Base-by-base conservation (phyloP, 257 asterid species). In the Fraxinus excelsior region DNA sequence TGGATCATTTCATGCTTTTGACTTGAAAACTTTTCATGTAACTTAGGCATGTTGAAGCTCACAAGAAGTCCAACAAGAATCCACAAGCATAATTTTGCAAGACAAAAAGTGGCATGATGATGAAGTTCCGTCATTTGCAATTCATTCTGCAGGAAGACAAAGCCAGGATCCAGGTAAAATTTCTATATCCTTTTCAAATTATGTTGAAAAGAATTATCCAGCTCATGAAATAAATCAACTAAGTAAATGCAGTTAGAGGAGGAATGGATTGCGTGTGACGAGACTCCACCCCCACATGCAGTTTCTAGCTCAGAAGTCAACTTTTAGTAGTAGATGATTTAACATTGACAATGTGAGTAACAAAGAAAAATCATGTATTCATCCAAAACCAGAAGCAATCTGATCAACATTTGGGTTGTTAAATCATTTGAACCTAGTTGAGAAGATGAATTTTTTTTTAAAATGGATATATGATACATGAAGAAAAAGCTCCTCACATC, bases 1-100 rank as follows among this genome's bases (percentile, higher is more conserved):
- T 40, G 82, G 75, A 81, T 79, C 76, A 70, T 78, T 67, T 76
- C 71, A 74, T 78, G 80, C 76, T 82, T 83, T 78, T 74, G 87
- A 75, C 81, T 82, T 80, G 83, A 74, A 68, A 77, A 53, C 72
- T 83, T 87, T 74, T 73, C 66, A 14, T 67, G 74, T 67, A 85
- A 72, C 79, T 49, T 38, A 29, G 64, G 72, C 71, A 87, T 70
- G 67, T 72, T 53, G 85, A 84, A 84, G 84, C 89, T 81, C 75
- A 83, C 60, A 40, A 73, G 85, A 76, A 87, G 65, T 70, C 88
- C 95, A 56, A 83, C 64, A 70, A 91, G 88, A 81, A 86, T 60
- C 85, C 91, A 88, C 78, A 83, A 83, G 80, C 83, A 83, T 62
- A 79, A 62, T 66, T 84, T 82, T 1, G 76, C 70, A 72, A 80